Evolutionary conservation across 306 rosid genomes (phyloP).

Genomic region (Glycine tomentella): DNA sequence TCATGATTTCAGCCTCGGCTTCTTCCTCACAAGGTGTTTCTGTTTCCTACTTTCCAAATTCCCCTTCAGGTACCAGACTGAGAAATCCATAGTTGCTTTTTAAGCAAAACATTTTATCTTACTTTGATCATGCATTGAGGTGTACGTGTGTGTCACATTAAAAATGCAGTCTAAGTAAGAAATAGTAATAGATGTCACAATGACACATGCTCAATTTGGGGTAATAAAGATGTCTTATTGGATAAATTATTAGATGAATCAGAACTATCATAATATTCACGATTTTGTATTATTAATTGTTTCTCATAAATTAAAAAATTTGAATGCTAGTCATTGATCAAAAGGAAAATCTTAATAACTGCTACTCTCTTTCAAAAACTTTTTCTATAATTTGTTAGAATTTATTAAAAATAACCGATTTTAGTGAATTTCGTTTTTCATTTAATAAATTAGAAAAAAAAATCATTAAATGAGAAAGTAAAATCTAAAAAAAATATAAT

Average conservation of each 20-base stretch:
- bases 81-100: neutral
- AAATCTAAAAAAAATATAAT: too few species aligned
- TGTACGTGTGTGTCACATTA: neutral
- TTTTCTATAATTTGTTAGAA: too few species aligned
- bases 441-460: too few species aligned
- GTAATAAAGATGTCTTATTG: neutral
- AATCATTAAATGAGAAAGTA: too few species aligned
- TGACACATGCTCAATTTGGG: neutral
- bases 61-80: conserved; percentile 57
- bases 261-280: too few species aligned
- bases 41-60: conserved; percentile 42
- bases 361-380: too few species aligned
- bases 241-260: neutral
- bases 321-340: too few species aligned
- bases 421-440: too few species aligned
- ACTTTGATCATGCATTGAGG: neutral
- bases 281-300: too few species aligned
- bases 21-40: conserved; percentile 49
- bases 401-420: too few species aligned
- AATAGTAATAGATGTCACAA: neutral
- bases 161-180: neutral
- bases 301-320: too few species aligned
- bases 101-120: neutral
- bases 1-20: conserved; percentile 42
- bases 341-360: too few species aligned